phyloP scores from a whole-genome alignment of 2,329 filamentous ascomycete species.

The Trichoderma citrinoviride region DNA sequence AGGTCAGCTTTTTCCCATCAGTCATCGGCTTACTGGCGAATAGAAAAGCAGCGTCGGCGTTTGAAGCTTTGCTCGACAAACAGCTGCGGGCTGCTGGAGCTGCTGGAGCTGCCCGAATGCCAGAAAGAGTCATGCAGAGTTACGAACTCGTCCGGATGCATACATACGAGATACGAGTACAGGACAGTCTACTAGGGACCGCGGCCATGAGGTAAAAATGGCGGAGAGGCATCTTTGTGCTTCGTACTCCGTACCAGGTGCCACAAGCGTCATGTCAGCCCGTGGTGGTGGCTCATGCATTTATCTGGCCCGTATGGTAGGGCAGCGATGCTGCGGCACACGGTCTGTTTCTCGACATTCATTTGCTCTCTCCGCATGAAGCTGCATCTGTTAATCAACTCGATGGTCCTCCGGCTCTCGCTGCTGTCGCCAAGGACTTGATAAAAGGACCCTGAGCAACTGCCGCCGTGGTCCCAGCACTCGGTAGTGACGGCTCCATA shows the following conservation, averaged over 20 bases:
- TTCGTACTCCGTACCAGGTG: no score
- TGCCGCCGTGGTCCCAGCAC: background rate
- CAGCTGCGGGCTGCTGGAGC: background rate
- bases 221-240: no score
- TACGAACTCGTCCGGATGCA: no score
- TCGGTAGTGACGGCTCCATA: slow-evolving; percentile 9
- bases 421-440: background rate
- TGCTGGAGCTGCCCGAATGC: no score
- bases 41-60: background rate
- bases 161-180: no score
- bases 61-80: background rate
- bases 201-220: no score
- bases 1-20: background rate
- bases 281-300: no score
- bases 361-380: background rate
- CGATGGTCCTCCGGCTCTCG: background rate
- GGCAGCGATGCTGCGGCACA: background rate
- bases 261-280: no score
- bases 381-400: no score
- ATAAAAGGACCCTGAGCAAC: background rate
- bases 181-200: no score
- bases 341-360: background rate
- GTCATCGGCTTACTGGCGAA: background rate
- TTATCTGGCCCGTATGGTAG: no score
- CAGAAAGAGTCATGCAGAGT: background rate